Percentiles rank a stretch among this genome's conserved stretches.
These are phyloP conservation scores for Ambrosiella cleistominuta DNA, from an alignment of 2,329 filamentous ascomycete species.

Conservation along the genomic window DNA sequence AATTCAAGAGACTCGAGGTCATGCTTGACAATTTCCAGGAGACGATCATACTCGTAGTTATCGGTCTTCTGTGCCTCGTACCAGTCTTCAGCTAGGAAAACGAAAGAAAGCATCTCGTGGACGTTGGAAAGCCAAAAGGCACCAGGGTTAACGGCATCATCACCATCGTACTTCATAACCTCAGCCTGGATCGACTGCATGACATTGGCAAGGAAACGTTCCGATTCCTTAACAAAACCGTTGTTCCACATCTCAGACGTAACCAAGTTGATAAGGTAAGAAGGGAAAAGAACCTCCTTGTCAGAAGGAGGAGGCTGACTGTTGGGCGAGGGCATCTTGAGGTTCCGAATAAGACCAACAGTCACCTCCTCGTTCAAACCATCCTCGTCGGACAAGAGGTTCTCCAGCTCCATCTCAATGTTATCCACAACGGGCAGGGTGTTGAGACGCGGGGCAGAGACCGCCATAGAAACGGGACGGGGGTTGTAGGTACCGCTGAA, in stretches of 20 bases:
- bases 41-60: slow-evolving; percentile 95
- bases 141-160: slow-evolving; percentile 90
- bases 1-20: slow-evolving; percentile 96
- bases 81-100: slow-evolving; percentile 98
- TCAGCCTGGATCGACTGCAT: slow-evolving; percentile 99
- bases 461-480: slow-evolving; percentile 87
- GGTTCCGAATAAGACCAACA: slow-evolving; percentile 84
- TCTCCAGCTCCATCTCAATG: slow-evolving; percentile 88
- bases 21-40: slow-evolving; percentile 97
- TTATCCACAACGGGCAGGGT: slow-evolving; percentile 55
- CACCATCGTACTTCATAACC: slow-evolving; percentile 96
- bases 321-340: slow-evolving; percentile 85
- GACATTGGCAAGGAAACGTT: slow-evolving; percentile 94
- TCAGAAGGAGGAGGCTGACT: slow-evolving; percentile 81
- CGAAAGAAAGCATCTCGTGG: slow-evolving; percentile 98
- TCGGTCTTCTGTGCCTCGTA: slow-evolving; percentile 98
- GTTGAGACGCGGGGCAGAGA: slow-evolving; percentile 36
- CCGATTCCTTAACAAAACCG: slow-evolving; percentile 97
- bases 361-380: slow-evolving; percentile 93
- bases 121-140: slow-evolving; percentile 99
- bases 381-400: slow-evolving; percentile 84
- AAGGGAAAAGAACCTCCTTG: slow-evolving; percentile 96
- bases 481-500: slow-evolving; percentile 90
- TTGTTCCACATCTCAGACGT: slow-evolving; percentile 99
- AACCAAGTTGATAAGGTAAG: slow-evolving; percentile 96